A percentile compares a stretch with the other conserved stretches of the same genome.
Conservation (phyloP, 139 green algal genomes). For the Chlamydomonas sp. region DNA sequence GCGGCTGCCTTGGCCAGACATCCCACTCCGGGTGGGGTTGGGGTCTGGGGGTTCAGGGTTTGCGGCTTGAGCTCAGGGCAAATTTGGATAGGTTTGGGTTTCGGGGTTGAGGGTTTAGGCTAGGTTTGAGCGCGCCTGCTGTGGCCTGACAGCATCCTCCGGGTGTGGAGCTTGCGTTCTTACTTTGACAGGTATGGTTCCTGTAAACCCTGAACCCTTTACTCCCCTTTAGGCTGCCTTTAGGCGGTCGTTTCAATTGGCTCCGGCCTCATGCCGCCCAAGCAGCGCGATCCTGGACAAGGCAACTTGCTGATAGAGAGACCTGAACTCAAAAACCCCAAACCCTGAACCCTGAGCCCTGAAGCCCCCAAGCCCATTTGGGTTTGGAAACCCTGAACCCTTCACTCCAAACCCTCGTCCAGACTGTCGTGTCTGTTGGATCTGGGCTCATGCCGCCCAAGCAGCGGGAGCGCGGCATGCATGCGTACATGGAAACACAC, state of each 20-base stretch:
- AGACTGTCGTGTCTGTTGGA: background rate
- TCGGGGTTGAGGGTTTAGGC: too few relatives aligned
- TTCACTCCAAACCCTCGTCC: background rate
- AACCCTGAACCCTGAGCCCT: background rate
- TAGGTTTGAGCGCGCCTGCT: too few relatives aligned
- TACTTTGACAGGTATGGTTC: too few relatives aligned
- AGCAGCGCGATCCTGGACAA: conserved; percentile 31
- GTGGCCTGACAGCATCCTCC: too few relatives aligned
- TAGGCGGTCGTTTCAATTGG: conserved; percentile 1
- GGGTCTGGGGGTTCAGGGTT: background rate
- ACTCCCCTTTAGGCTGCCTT: too few relatives aligned
- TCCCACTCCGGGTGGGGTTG: background rate
- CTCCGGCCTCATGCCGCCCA: background rate
- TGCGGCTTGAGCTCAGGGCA: too few relatives aligned
- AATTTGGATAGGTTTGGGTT: too few relatives aligned
- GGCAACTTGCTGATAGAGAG: conserved; percentile 45
- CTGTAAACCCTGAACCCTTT: too few relatives aligned
- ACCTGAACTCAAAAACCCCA: background rate
- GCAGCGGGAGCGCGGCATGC: background rate
- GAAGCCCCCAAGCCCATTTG: background rate
- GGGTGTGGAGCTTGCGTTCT: too few relatives aligned
- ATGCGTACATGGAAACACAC: background rate
- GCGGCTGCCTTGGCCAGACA: conserved; percentile 1
- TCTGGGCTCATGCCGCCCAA: too few relatives aligned
- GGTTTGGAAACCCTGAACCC: background rate